Evolutionary conservation across 345 rosid genomes (phyloP).

Genomic region (Garcia nutans): DNA sequence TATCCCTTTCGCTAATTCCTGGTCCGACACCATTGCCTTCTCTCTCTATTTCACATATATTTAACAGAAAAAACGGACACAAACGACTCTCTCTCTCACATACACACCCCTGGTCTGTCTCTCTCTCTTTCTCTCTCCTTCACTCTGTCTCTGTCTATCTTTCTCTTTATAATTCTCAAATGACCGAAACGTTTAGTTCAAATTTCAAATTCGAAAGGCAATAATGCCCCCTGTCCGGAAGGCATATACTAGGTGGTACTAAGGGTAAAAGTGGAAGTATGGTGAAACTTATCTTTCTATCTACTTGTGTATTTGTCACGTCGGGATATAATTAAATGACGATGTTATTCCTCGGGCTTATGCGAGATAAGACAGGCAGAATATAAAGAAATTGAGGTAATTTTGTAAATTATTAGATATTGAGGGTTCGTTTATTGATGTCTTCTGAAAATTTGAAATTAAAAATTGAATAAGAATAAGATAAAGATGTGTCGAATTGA

Average conservation of each 20-base stretch:
- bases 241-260: not conserved
- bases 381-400: not conserved
- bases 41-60: constrained; percentile 29
- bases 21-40: constrained; percentile 67
- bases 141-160: constrained; percentile 1
- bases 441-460: not conserved
- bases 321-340: not conserved
- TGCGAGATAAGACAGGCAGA: not conserved
- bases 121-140: not conserved
- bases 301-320: not conserved
- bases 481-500: no score
- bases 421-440: not conserved
- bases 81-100: constrained; percentile 23
- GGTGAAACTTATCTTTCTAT: not conserved
- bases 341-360: not conserved
- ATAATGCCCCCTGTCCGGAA: not conserved
- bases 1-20: constrained; percentile 75
- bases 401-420: not conserved
- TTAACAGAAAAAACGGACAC: constrained; percentile 47
- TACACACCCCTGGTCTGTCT: constrained; percentile 12
- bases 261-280: not conserved
- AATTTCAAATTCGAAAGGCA: not conserved
- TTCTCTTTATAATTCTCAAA: constrained; percentile 7
- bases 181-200: not conserved
- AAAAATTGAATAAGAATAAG: not conserved